Base-by-base conservation (phyloP, 1,139 yeast genomes). In the Kurtzmaniella quercitrusa region DNA sequence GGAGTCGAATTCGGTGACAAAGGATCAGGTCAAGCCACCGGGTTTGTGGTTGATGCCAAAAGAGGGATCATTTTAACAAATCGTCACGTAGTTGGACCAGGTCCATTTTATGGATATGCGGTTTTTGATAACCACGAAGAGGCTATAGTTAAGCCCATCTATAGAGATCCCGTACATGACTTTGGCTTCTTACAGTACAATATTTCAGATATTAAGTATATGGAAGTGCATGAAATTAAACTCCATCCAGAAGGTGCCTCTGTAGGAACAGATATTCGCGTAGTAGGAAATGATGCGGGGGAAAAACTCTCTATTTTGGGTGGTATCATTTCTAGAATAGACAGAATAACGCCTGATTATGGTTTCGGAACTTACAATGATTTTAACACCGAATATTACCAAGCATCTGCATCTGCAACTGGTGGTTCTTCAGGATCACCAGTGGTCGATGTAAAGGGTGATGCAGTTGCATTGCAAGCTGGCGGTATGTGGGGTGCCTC, bases 361-460 rank as follows among this genome's bases (percentile, higher is more conserved):
- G 97, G 97, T 38, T 82, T 81, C 16, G 70, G 86, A 55, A 82
- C 94, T n/a, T 91, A 90, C 61, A 89, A 87, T 58, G 98, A 91
- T 68, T 91, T 90, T 74, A 91, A 91, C 61, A 91, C 97, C 0
- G 96, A 89, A 62, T 91, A 91, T 65, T 89, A 90, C 48, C 97
- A 91, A 64, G 98, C 97, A 1, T 96, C 97, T 14, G 96, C 97
- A 1, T 79, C 91, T 52, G 96, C 97, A 0, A 85, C 95, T 10
- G 97, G 97, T 34, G 97, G 97, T 1, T 89, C 96, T 1, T 84
- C 95, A 42, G 98, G 98, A 3, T 89, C 96, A 2, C 97, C 98
- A 0, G 98, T 91, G 18, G 95, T 91, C 8, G 80, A 89, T 60
- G 82, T 85, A 43, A 85, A 87, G 54, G 97, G 97, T 1, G 69